phyloP scores from a whole-genome alignment of 2,329 filamentous ascomycete genomes.

The Neofusicoccum umdonicola region DNA sequence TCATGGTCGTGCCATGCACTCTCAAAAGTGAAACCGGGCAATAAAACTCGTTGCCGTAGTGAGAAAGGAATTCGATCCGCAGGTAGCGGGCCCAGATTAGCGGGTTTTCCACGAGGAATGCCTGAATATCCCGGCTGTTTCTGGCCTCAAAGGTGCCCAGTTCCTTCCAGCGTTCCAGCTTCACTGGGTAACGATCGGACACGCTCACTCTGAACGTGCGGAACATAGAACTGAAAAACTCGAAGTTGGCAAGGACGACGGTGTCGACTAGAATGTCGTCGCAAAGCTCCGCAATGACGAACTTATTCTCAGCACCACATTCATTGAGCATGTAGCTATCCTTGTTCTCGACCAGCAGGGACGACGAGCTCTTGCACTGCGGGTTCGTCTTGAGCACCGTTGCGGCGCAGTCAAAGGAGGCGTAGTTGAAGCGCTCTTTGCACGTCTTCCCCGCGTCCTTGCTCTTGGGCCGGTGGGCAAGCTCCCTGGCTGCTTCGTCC shows the following conservation, averaged over 20 bases:
- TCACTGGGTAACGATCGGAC: constrained; percentile 91
- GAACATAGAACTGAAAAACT: constrained; percentile 98
- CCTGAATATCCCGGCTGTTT: constrained; percentile 90
- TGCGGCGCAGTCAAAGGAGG: constrained; percentile 94
- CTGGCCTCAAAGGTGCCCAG: constrained; percentile 85
- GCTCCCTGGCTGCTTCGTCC: constrained; percentile 22
- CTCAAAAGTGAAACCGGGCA: constrained; percentile 88
- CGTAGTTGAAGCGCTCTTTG: constrained; percentile 96
- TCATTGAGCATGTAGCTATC: constrained; percentile 97
- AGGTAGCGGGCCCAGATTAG: constrained; percentile 95
- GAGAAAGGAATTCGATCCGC: constrained; percentile 83
- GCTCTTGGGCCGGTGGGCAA: constrained; percentile 54
- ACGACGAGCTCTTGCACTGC: constrained; percentile 81
- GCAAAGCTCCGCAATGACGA: constrained; percentile 89
- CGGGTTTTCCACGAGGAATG: constrained; percentile 90
- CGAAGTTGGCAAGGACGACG: constrained; percentile 94
- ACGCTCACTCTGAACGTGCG: constrained; percentile 87
- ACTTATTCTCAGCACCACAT: constrained; percentile 84
- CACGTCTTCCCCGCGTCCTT: constrained; percentile 97
- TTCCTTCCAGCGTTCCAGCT: constrained; percentile 86
- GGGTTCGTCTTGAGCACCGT: constrained; percentile 87
- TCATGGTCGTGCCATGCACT: constrained; percentile 89
- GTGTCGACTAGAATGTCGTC: constrained; percentile 87
- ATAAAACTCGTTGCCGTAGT: constrained; percentile 96
- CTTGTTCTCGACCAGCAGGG: constrained; percentile 92